Evolutionary conservation across 176 grass and related monocot genomes (phyloP).

Genomic region (Calamus simplicifolius): DNA sequence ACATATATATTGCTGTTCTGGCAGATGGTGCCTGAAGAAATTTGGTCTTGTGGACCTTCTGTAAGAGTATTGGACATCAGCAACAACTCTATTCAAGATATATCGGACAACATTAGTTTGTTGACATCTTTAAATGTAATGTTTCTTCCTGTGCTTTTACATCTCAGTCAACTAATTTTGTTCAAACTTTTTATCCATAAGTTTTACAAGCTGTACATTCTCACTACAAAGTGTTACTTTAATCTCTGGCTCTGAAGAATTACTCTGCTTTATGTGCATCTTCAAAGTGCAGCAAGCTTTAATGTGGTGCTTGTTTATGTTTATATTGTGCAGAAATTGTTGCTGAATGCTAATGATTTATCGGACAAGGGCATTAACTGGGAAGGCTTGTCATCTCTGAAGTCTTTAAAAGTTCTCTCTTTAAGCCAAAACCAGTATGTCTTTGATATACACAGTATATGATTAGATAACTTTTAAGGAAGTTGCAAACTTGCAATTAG

Average conservation of each 20-base stretch:
- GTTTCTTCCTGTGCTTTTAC: not conserved
- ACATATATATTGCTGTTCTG: not conserved
- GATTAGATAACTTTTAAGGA: no score
- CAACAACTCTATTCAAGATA: conserved; percentile 61
- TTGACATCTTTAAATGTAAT: conserved; percentile 69
- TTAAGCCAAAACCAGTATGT: conserved; percentile 66
- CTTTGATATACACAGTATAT: no score
- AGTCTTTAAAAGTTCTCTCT: conserved; percentile 50
- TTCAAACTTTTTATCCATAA: not conserved
- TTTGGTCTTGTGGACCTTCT: conserved; percentile 69
- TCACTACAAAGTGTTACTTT: no score
- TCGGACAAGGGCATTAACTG: conserved; percentile 65
- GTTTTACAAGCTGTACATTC: not conserved
- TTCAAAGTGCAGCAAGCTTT: conserved; percentile 4
- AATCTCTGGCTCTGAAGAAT: no score
- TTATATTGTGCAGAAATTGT: conserved; percentile 64
- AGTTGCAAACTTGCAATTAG: no score
- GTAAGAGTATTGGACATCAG: conserved; percentile 59
- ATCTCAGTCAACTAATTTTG: conserved; percentile 10
- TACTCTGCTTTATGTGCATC: not conserved
- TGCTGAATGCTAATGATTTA: conserved; percentile 76
- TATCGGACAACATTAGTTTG: conserved; percentile 54
- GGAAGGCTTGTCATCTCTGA: conserved; percentile 69
- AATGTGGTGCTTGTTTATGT: conserved; percentile 16
- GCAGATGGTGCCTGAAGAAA: conserved; percentile 85